Percentiles rank a stretch among this genome's conserved stretches.
These are phyloP conservation scores for Zanthoxylum bungeanum DNA, from an alignment of 345 rosid species.

Conservation along the genomic window DNA sequence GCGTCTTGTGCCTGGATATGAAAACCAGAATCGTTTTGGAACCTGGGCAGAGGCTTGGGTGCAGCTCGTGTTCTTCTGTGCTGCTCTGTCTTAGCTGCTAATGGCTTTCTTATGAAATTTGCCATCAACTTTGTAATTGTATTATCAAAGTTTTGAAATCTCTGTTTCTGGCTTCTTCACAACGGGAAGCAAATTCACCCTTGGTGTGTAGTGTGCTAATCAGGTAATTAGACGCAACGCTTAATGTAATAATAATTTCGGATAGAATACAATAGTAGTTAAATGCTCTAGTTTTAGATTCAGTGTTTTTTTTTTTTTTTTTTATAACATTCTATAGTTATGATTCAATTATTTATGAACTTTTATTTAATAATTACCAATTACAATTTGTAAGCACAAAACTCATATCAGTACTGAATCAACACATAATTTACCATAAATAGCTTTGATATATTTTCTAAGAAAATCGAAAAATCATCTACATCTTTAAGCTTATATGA, in stretches of 20 bases:
- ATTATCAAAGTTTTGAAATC: conserved; percentile 1
- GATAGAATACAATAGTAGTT: no score
- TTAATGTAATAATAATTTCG: no score
- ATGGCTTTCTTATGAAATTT: not conserved
- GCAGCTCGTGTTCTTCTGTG: not conserved
- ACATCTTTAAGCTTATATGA: conserved; percentile 5
- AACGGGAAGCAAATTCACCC: not conserved
- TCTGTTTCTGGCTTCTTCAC: not conserved
- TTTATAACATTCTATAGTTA: no score
- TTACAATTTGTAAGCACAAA: no score
- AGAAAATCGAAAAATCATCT: conserved; percentile 11
- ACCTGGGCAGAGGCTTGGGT: conserved; percentile 11
- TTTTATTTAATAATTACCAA: no score
- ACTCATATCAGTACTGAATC: no score
- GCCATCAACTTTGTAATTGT: conserved; percentile 2
- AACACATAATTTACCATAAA: not conserved
- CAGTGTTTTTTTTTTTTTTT: no score
- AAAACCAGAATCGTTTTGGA: conserved; percentile 8
- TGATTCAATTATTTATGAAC: no score
- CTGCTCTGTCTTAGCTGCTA: not conserved
- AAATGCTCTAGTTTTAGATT: no score
- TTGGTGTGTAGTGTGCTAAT: not conserved
- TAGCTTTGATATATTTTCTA: not conserved
- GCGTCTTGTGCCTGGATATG: conserved; percentile 90
- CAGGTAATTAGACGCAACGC: not conserved